Conservation (phyloP, 139 green algal genomes). For the Eudorina sp. region DNA sequence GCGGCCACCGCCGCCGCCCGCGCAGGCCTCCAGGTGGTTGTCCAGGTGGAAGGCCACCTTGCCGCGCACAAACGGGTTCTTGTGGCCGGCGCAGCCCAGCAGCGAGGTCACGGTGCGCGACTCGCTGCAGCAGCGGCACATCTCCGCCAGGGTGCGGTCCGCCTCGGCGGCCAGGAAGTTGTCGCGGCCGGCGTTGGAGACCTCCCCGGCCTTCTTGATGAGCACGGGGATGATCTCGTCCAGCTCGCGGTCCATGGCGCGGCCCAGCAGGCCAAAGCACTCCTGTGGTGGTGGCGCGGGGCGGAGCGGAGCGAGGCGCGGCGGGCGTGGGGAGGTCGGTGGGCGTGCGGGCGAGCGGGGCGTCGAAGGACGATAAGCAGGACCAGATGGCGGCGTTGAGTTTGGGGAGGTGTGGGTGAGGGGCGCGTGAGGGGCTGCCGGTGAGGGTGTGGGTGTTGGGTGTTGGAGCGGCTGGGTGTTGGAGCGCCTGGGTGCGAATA, state of each 20-base stretch:
- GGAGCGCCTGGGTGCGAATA: too few species aligned
- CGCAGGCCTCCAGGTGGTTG: conserved; percentile 54
- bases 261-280: conserved; percentile 67
- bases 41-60: conserved; percentile 79
- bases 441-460: neutral
- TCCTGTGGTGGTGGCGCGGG: conserved; percentile 72
- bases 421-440: too few species aligned
- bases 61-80: conserved; percentile 64
- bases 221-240: conserved; percentile 85
- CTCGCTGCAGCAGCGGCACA: conserved; percentile 68
- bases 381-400: too few species aligned
- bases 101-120: conserved; percentile 63
- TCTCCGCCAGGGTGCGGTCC: conserved; percentile 71
- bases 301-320: too few species aligned
- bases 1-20: conserved; percentile 13
- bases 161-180: conserved; percentile 87
- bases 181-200: conserved; percentile 82
- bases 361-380: too few species aligned
- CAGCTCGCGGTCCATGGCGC: conserved; percentile 76
- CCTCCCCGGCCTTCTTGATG: conserved; percentile 85
- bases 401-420: too few species aligned
- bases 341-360: too few species aligned
- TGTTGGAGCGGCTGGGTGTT: too few species aligned
- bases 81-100: conserved; percentile 63
- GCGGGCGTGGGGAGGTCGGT: too few species aligned